These are phyloP conservation scores for Neobulgaria alba DNA, from an alignment of 2,329 filamentous ascomycete genomes.

Conservation along the genomic window DNA sequence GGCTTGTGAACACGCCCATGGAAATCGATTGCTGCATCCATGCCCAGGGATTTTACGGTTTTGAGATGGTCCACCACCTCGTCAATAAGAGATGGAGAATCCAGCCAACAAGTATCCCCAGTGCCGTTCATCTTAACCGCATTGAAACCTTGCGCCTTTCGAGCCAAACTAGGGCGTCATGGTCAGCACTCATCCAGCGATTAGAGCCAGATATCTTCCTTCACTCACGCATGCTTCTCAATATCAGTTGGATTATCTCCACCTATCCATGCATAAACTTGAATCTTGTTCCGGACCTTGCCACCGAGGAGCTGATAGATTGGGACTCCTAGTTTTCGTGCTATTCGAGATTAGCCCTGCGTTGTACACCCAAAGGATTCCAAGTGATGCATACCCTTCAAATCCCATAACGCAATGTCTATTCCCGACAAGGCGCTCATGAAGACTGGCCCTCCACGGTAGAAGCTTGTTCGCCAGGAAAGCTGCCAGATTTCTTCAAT, in stretches of 20 bases:
- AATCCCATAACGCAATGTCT: slow-evolving; percentile 46
- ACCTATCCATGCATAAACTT: slow-evolving; percentile 73
- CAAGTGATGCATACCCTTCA: slow-evolving; percentile 4
- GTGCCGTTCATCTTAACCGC: slow-evolving; percentile 75
- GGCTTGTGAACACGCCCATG: slow-evolving; percentile 69
- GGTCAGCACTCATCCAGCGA: too few species aligned
- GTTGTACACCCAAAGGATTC: neutral
- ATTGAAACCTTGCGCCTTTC: slow-evolving; percentile 53
- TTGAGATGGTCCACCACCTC: slow-evolving; percentile 58
- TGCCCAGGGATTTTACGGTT: slow-evolving; percentile 57
- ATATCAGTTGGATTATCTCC: slow-evolving; percentile 64
- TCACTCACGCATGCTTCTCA: slow-evolving; percentile 47
- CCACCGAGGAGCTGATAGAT: slow-evolving; percentile 68
- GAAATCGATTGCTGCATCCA: slow-evolving; percentile 70
- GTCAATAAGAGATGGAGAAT: slow-evolving; percentile 57
- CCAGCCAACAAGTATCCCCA: slow-evolving; percentile 67
- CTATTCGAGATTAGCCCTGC: slow-evolving; percentile 23
- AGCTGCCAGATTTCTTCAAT: slow-evolving; percentile 78
- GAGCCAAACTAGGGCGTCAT: too few species aligned
- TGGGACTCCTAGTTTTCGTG: slow-evolving; percentile 53
- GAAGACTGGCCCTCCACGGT: slow-evolving; percentile 69
- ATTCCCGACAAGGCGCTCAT: slow-evolving; percentile 73
- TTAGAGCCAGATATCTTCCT: too few species aligned
- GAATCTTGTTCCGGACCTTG: slow-evolving; percentile 60
- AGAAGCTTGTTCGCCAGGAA: slow-evolving; percentile 63